phyloP scores from a whole-genome alignment of 257 asterid genomes.

The Penstemon newberryi region DNA sequence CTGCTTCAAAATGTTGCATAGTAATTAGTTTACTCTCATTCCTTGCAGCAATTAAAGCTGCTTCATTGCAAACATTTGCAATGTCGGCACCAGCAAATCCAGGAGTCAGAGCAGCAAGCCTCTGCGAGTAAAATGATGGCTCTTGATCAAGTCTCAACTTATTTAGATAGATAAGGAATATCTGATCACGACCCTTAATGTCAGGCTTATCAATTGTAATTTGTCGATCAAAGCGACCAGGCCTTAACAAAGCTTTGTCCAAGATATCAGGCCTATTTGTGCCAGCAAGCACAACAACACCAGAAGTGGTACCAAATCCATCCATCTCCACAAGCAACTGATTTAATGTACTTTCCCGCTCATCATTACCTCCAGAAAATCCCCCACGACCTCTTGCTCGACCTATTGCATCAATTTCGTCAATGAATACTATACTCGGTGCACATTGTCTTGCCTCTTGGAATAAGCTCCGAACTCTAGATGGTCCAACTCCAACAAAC shows the following conservation, averaged over 20 bases:
- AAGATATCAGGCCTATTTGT: slow-evolving; percentile 81
- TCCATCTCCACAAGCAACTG: slow-evolving; percentile 94
- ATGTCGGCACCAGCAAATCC: slow-evolving; percentile 96
- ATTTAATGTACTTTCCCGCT: slow-evolving; percentile 82
- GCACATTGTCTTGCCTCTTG: slow-evolving; percentile 85
- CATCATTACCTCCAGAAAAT: slow-evolving; percentile 56
- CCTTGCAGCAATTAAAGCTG: slow-evolving; percentile 87
- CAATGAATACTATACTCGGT: slow-evolving; percentile 83
- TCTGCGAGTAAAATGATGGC: slow-evolving; percentile 68
- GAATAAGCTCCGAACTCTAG: slow-evolving; percentile 77
- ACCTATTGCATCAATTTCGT: slow-evolving; percentile 87
- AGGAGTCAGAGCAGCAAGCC: slow-evolving; percentile 90
- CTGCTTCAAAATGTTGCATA: slow-evolving; percentile 78
- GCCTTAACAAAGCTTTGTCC: slow-evolving; percentile 83
- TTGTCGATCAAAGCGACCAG: slow-evolving; percentile 88
- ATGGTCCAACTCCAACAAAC: slow-evolving; percentile 89
- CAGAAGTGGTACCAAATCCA: slow-evolving; percentile 84
- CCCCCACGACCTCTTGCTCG: slow-evolving; percentile 77
- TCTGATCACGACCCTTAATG: slow-evolving; percentile 83
- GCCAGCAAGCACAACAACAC: slow-evolving; percentile 89
- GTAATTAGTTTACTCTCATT: slow-evolving; percentile 49
- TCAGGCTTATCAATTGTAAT: slow-evolving; percentile 82
- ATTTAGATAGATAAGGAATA: slow-evolving; percentile 61
- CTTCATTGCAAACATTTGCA: slow-evolving; percentile 86
- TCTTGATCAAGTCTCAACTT: slow-evolving; percentile 76